Base-by-base conservation (phyloP, 495 filamentous ascomycete species). In the Lophiostoma macrostomum region DNA sequence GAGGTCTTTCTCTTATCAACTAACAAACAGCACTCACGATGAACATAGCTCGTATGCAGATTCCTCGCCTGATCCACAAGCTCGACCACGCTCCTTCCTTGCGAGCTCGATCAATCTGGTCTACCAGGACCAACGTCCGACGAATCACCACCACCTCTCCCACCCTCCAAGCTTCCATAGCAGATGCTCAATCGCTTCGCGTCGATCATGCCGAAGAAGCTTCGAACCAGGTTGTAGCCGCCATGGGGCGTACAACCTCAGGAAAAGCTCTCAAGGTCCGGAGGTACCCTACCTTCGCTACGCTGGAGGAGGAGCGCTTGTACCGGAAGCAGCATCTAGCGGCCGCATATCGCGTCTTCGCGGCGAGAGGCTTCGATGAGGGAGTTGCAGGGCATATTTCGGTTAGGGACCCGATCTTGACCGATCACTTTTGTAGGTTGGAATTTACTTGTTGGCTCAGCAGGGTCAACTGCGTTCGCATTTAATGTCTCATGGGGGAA, bases 241-340 rank as follows among this genome's bases (percentile, higher is more conserved):
- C 65, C 5, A 44, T 66, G 41, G 67, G 67, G 6, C 49, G 51
- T 19, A 67, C 64, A 2, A 64, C 52, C 20, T 56, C 45, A n/a
- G 67, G 67, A 13, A 58, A 59, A 28, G 43, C 52, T 27, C 53
- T 69, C 16, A 67, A 66, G 60, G 53, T 69, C 19, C 52, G 63
- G 7, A 53, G 51, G 31, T 67, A 67, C 31, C 83, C 83, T 25
- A 77, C 75, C 37, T 84, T 84, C 58, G 71, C 76, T 7, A 77
- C 74, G 28, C 69, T 74, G 1, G 74, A 81, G 32, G 79, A 79
- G 31, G 77, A 86, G 64, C 76, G 85, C 16, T 63, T 82, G 51
- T 85, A 82, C 73, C 76, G 84, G 56, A 88, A 85, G 55, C 80
- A 86, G 62, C 82, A 83, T 47, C 80, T 87, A 64, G 83, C 83